A percentile compares a stretch with the other conserved stretches of the same genome.
Evolutionary conservation across 148 eudicot genomes (phyloP).

Genomic region (Vaccinium macrocarpon): DNA sequence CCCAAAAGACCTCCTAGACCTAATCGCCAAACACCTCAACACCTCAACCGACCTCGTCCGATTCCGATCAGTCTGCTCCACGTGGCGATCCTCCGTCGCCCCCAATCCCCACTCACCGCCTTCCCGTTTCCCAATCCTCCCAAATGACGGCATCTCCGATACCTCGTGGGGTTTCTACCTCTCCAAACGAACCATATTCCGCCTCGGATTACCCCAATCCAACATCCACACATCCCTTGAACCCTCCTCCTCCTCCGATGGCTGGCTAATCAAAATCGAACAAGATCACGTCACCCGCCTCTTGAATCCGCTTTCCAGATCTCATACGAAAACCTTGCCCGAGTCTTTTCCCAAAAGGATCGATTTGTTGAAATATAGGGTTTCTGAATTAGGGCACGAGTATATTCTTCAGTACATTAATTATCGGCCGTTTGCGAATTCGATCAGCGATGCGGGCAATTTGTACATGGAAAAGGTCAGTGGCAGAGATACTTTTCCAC

Average conservation of each 20-base stretch:
- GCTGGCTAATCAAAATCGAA: conserved; percentile 72
- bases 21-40: conserved; percentile 42
- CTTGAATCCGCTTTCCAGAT: conserved; percentile 44
- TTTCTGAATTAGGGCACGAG: conserved; percentile 57
- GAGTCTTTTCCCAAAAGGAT: conserved; percentile 35
- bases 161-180: conserved; percentile 55
- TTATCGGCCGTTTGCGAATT: conserved; percentile 33
- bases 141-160: conserved; percentile 43
- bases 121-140: conserved; percentile 43
- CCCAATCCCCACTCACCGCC: conserved; percentile 11
- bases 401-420: conserved; percentile 49
- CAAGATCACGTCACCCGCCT: conserved; percentile 37
- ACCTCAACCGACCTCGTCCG: conserved; percentile 48
- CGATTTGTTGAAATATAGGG: conserved; percentile 34
- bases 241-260: conserved; percentile 12
- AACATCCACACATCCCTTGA: conserved; percentile 9
- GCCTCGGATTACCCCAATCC: conserved; percentile 17
- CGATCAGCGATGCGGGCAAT: conserved; percentile 48
- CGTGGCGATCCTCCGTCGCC: conserved; percentile 52
- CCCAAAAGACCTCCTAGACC: conserved; percentile 55
- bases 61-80: conserved; percentile 66
- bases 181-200: conserved; percentile 51
- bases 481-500: background rate
- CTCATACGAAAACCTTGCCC: conserved; percentile 35
- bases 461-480: conserved; percentile 60